Evolutionary conservation across 1,139 yeast genomes (phyloP).

Genomic region (Yamadazyma dushanensis): DNA sequence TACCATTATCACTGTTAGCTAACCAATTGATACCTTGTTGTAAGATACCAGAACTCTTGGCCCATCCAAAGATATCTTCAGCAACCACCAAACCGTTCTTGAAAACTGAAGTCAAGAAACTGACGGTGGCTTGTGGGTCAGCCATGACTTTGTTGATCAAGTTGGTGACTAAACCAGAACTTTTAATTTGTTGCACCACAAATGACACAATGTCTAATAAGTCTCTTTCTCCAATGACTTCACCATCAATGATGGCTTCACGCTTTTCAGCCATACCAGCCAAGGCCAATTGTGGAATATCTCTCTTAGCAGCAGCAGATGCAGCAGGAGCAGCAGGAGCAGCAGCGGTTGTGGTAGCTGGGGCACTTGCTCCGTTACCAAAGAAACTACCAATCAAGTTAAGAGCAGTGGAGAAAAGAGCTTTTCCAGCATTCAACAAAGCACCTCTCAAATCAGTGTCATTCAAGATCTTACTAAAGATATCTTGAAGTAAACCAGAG

Average conservation of each 20-base stretch:
- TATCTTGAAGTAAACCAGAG: constrained; percentile 41
- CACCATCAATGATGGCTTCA: constrained; percentile 15
- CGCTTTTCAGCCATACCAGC: constrained; percentile 7
- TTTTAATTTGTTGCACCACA: constrained; percentile 30
- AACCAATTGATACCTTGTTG: constrained; percentile 31
- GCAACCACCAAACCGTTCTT: constrained; percentile 35
- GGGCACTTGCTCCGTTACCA: constrained; percentile 18
- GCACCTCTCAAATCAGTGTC: constrained; percentile 37
- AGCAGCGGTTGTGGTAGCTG: constrained; percentile 20
- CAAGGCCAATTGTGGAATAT: not conserved
- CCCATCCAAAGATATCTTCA: constrained; percentile 40
- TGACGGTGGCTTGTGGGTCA: constrained; percentile 38
- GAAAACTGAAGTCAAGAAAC: constrained; percentile 35
- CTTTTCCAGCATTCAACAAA: constrained; percentile 36
- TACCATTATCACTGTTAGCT: constrained; percentile 28
- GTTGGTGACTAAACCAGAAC: constrained; percentile 36
- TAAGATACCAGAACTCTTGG: constrained; percentile 41
- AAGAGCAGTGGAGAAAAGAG: constrained; percentile 33
- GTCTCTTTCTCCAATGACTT: constrained; percentile 40
- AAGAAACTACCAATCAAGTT: constrained; percentile 28
- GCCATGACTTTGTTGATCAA: constrained; percentile 36
- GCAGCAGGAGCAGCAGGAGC: constrained; percentile 16
- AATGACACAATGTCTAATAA: constrained; percentile 26
- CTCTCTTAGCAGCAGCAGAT: constrained; percentile 6
- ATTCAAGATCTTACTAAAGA: constrained; percentile 35